Evolutionary conservation across 2,329 filamentous ascomycete species (phyloP).

Genomic region (Microdochium paspali): DNA sequence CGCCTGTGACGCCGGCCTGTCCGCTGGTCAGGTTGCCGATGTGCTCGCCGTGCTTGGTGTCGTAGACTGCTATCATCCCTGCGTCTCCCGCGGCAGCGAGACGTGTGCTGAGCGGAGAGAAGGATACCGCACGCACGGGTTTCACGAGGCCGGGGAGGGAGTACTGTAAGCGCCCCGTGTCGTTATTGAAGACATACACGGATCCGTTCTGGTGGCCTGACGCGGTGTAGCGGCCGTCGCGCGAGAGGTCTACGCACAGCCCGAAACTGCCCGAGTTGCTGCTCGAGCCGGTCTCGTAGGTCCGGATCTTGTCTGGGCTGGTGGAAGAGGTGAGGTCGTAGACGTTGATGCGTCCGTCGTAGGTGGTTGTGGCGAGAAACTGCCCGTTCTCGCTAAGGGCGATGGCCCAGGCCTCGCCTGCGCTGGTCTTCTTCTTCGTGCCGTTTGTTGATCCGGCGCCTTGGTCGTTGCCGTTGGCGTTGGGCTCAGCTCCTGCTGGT

Average conservation of each 20-base stretch:
- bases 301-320: conserved; percentile 53
- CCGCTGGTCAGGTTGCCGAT: conserved; percentile 79
- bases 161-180: conserved; percentile 75
- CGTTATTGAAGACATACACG: conserved; percentile 92
- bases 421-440: conserved; percentile 31
- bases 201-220: conserved; percentile 89
- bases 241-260: conserved; percentile 71
- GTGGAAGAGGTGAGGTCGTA: conserved; percentile 60
- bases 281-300: conserved; percentile 73
- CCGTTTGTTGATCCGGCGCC: no score
- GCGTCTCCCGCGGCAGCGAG: conserved; percentile 88
- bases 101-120: conserved; percentile 76
- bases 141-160: conserved; percentile 77
- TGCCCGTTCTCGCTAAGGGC: conserved; percentile 76
- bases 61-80: conserved; percentile 81
- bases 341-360: conserved; percentile 80
- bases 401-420: conserved; percentile 78
- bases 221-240: conserved; percentile 76
- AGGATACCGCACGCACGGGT: conserved; percentile 75
- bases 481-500: conserved; percentile 16
- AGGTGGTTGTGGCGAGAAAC: conserved; percentile 78
- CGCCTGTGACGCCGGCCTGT: conserved; percentile 69
- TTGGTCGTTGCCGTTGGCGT: background rate
- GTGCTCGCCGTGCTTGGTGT: conserved; percentile 86
- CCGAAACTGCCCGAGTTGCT: conserved; percentile 78